Percentiles rank a stretch among this genome's conserved stretches.
phyloP scores from a whole-genome alignment of 176 grass and related monocot genomes.

The Phragmites australis region DNA sequence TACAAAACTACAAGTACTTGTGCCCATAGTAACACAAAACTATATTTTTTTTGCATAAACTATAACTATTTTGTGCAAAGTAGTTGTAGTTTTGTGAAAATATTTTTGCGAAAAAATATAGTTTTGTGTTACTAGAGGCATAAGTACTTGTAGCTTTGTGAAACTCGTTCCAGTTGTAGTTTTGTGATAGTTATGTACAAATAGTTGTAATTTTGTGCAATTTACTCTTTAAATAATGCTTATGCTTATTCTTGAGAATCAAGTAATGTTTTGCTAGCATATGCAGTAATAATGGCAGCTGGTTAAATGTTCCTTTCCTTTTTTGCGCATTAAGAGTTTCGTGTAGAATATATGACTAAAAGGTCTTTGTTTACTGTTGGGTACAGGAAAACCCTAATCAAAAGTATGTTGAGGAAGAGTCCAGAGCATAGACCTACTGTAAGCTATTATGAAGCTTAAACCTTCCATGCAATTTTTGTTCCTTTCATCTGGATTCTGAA shows the following conservation, averaged over 20 bases:
- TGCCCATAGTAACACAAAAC: too few species aligned
- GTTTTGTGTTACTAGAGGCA: too few species aligned
- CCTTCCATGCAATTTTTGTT: not conserved
- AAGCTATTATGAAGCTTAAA: constrained; percentile 46
- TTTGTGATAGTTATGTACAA: too few species aligned
- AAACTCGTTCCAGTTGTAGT: too few species aligned
- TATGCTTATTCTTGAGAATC: constrained; percentile 20
- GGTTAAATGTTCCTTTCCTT: not conserved
- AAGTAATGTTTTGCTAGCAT: constrained; percentile 20
- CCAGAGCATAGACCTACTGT: constrained; percentile 95
- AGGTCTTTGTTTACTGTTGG: constrained; percentile 8
- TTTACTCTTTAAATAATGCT: not conserved
- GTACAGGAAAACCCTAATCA: constrained; percentile 87
- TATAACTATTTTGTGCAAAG: too few species aligned
- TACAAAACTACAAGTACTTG: too few species aligned
- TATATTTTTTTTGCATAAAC: too few species aligned
- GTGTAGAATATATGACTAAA: not conserved
- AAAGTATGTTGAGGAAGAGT: constrained; percentile 97
- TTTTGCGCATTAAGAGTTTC: constrained; percentile 2
- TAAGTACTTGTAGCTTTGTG: too few species aligned
- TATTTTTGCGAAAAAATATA: too few species aligned
- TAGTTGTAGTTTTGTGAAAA: too few species aligned
- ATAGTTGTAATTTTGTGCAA: too few species aligned
- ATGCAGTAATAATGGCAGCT: not conserved
- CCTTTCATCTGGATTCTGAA: constrained; percentile 38